Conservation (phyloP, 129 eudicot genomes). For the Chrysanthemum makinoi region DNA sequence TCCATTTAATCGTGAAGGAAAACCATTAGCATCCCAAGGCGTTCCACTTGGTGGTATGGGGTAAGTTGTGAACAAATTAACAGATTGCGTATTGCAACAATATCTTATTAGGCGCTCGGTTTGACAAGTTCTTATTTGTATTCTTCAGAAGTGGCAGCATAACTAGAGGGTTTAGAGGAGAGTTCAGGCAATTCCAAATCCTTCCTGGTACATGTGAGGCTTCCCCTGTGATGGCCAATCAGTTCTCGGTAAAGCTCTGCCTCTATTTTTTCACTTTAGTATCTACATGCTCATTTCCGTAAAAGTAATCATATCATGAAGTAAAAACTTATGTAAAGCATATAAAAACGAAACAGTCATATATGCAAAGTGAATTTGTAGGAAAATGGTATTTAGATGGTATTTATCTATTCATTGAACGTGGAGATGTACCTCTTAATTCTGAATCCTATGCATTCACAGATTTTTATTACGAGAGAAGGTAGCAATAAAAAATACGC, state of each 20-base stretch:
- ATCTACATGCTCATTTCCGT: neutral
- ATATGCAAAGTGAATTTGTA: conserved; percentile 7
- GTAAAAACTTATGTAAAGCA: neutral
- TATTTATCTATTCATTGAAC: neutral
- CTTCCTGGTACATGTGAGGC: conserved; percentile 94
- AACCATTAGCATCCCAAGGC: conserved; percentile 80
- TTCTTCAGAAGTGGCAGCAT: conserved; percentile 90
- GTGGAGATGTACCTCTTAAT: neutral
- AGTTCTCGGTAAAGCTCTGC: conserved; percentile 78
- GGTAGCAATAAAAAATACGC: conserved; percentile 83
- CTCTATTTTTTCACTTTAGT: conserved; percentile 18
- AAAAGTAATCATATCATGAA: neutral
- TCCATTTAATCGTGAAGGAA: conserved; percentile 77
- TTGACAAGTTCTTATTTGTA: conserved; percentile 18
- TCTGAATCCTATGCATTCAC: conserved; percentile 6
- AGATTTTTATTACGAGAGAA: conserved; percentile 90
- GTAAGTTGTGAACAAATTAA: conserved; percentile 36
- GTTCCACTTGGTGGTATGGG: conserved; percentile 98
- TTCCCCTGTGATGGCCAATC: conserved; percentile 98
- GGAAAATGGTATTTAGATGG: conserved; percentile 6
- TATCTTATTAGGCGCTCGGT: neutral
- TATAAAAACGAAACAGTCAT: neutral
- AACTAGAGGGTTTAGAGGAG: conserved; percentile 97
- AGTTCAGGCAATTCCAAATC: conserved; percentile 87
- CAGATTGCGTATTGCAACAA: neutral